Evolutionary conservation across 208 protist genomes (phyloP).

Genomic region (Crithidia brevicula): DNA sequence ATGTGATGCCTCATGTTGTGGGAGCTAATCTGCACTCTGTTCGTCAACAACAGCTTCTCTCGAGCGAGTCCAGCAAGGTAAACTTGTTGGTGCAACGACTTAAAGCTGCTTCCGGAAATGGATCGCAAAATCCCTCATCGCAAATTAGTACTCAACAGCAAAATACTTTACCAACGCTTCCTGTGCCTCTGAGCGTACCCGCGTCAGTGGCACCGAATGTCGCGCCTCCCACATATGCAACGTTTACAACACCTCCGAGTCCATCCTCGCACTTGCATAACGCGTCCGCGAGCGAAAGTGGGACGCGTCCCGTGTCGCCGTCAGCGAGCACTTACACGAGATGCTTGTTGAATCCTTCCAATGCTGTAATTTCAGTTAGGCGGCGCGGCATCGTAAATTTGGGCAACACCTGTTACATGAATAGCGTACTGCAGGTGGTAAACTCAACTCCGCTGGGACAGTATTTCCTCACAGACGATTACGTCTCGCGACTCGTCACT

Average conservation of each 20-base stretch:
- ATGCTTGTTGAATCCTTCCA: slow-evolving; percentile 39
- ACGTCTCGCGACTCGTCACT: slow-evolving; percentile 49
- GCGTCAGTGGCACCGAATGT: background rate
- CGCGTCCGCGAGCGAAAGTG: background rate
- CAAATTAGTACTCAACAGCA: background rate
- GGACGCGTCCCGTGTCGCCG: slow-evolving; percentile 3
- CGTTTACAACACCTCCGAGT: background rate
- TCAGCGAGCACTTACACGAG: slow-evolving; percentile 19
- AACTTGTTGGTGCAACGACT: slow-evolving; percentile 25
- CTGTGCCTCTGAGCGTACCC: background rate
- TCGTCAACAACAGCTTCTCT: slow-evolving; percentile 33
- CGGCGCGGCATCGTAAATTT: slow-evolving; percentile 90
- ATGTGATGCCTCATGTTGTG: background rate
- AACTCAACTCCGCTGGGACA: slow-evolving; percentile 78
- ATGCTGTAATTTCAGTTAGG: slow-evolving; percentile 15
- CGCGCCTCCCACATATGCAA: slow-evolving; percentile 1
- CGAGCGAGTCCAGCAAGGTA: slow-evolving; percentile 22
- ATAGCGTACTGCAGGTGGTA: slow-evolving; percentile 87
- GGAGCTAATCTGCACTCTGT: slow-evolving; percentile 11
- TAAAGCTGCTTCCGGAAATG: slow-evolving; percentile 15
- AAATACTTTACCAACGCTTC: background rate
- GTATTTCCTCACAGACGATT: slow-evolving; percentile 91
- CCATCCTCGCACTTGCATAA: background rate
- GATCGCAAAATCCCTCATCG: background rate
- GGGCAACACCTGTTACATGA: slow-evolving; percentile 95